Evolutionary conservation across 2,329 filamentous ascomycete species (phyloP), one percentile per base, ranked within the genome.

Genomic region (Pseudohalonectria lignicola): DNA sequence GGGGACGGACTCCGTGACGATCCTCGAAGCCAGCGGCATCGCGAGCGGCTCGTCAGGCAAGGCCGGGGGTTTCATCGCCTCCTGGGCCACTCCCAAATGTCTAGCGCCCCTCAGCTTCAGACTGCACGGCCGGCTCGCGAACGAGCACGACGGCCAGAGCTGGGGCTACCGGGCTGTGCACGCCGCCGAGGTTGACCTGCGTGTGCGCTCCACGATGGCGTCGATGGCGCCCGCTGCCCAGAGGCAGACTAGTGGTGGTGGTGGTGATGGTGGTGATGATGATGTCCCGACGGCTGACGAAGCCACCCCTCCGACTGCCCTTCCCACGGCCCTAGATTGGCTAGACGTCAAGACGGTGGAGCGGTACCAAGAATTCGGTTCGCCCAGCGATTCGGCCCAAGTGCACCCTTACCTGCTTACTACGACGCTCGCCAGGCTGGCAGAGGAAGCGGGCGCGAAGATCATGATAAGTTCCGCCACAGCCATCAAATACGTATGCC

Each of bases 351-450:
- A 79, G 4, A 63, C 79, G 3, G 61, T 94, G 16, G 63, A 65
- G 38, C 67, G 68, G 16, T 96, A 94, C 59, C 76, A 85, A 23
- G 77, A 82, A 53, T 95, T 96, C 86, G 86, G 86, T 16, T 47
- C 53, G 2, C 63, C 79, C 1, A 73, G 71, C 2, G 84, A 86
- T 43, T 96, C 90, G 2, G 85, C 92, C 0, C 92, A 98, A 60
- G 90, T 96, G 3, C 90, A 96, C 51, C 92, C 92, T 0, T 83
- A 81, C 44, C 79, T 86, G 32, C 95, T 98, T 54, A 96, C 92
- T 1, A 90, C 77, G 0, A 69, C 79, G 12, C 92, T 96, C 58
- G 85, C 83, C 5, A 66, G 76, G 31, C 68, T 95, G 11, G 87
- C 90, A 0, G 63, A 73, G 39, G 75, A 84, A 37, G 71, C 69